Base-by-base conservation (phyloP, 208 protist species). In the Trypanosoma melophagium region DNA sequence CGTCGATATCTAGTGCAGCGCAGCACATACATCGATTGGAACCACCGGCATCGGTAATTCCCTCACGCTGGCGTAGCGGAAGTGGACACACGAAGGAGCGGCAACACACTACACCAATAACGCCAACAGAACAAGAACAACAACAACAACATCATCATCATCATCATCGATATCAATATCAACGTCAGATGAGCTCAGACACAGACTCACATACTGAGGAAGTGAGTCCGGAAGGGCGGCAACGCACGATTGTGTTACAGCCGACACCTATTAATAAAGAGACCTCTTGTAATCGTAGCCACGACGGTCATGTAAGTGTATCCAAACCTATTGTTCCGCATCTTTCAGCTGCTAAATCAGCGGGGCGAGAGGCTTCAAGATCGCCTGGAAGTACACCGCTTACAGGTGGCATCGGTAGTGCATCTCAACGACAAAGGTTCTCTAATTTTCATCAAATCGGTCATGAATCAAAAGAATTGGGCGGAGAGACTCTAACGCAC, bases 261-360 rank as follows among this genome's bases (percentile, higher is more conserved):
- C 60, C 60, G 14, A 61, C 51, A 21, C 14, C 67, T 21, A 73
- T 73, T 59, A n/a, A 28, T n/a, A 66, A 53, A 51, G 41, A 40
- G 35, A n/a, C 12, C 12, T 38, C 2, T 22, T 24, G 12, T 14
- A n/a, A 0, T 47, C 28, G 31, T 24, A 31, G 17, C 19, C 58
- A 50, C 16, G 41, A 28, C 16, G 13, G 19, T 21, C 35, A 16
- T 51, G n/a, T 4, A 17, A 35, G 16, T 13, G 17, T 22, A 25
- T 0, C 28, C 9, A 47, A 47, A 47, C 16, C 16, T 47, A 3
- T 17, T 47, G 10, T n/a, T n/a, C 42, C 9, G 3, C 42, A 47
- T n/a, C 42, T 47, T 47, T 47, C 42, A 47, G 9, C 42, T 47
- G 42, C 42, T n/a, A 47, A 47, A 47, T 47, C 42, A n/a, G 1